phyloP scores from a whole-genome alignment of 139 green algal genomes.

The Ettlia oleoabundans region DNA sequence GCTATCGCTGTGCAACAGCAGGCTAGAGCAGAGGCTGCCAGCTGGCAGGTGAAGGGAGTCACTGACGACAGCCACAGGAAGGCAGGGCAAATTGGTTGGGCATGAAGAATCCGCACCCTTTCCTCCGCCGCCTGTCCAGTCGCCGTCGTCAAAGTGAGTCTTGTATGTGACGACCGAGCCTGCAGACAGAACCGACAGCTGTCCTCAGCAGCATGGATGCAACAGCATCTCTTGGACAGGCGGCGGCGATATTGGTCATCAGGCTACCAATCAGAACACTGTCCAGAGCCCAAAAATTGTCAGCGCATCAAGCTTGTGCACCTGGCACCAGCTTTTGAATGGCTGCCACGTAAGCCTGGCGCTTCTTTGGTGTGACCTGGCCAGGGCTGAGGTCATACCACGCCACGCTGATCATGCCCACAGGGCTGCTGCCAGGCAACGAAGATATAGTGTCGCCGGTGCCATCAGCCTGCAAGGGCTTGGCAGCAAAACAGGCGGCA shows the following conservation, averaged over 20 bases:
- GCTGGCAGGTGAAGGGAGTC: not conserved
- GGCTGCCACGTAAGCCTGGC: not conserved
- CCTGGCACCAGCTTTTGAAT: constrained; percentile 14
- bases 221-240: too few species aligned
- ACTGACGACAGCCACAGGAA: not conserved
- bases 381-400: not conserved
- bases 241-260: too few species aligned
- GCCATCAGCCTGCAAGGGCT: constrained; percentile 15
- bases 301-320: not conserved
- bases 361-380: not conserved
- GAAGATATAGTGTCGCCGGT: not conserved
- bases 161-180: not conserved
- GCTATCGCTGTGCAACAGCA: not conserved
- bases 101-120: not conserved
- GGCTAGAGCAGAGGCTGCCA: not conserved
- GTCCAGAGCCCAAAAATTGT: too few species aligned
- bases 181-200: too few species aligned
- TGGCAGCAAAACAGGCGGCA: too few species aligned
- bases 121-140: not conserved
- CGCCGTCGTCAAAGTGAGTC: constrained; percentile 14
- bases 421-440: not conserved
- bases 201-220: too few species aligned
- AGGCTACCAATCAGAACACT: too few species aligned
- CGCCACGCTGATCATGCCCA: constrained; percentile 11
- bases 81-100: not conserved